Evolutionary conservation across 2,329 filamentous ascomycete genomes (phyloP).

Genomic region (Diaporthe capsici): DNA sequence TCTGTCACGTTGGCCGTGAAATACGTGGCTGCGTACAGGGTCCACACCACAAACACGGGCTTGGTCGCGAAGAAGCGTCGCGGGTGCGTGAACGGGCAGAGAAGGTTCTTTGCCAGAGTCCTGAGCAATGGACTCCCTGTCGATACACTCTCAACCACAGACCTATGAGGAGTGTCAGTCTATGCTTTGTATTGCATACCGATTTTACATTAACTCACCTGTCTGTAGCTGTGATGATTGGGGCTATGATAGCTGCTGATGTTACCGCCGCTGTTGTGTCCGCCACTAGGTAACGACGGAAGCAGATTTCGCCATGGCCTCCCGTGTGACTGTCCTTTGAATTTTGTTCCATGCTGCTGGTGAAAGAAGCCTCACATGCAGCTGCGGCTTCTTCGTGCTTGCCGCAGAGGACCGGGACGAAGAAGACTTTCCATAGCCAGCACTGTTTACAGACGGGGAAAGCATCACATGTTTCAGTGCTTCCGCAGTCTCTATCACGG

Average conservation of each 20-base stretch:
- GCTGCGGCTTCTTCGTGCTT: conserved; percentile 9
- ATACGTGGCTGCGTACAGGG: conserved; percentile 15
- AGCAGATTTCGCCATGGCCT: background rate
- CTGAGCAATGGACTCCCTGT: conserved; percentile 10
- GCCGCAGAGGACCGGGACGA: conserved; percentile 1
- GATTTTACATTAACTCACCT: background rate
- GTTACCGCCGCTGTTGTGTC: conserved; percentile 4
- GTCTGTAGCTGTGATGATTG: conserved; percentile 20
- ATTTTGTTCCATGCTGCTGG: background rate
- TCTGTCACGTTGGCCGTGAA: conserved; percentile 31
- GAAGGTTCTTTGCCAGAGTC: conserved; percentile 2
- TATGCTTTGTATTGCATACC: background rate
- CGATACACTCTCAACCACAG: conserved; percentile 22
- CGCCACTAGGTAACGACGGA: conserved; percentile 11
- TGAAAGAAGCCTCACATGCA: background rate
- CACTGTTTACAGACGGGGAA: background rate
- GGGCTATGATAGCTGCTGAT: conserved; percentile 25
- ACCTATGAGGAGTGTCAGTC: background rate
- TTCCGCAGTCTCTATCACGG: background rate
- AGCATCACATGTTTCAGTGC: background rate
- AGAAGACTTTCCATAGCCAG: background rate
- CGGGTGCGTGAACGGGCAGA: conserved; percentile 14
- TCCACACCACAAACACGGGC: conserved; percentile 30
- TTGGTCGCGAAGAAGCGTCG: conserved; percentile 25
- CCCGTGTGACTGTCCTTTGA: background rate